Evolutionary conservation across 176 grass and related monocot genomes (phyloP), one percentile per base, ranked within the genome.

Genomic region (Eragrostis curvula): DNA sequence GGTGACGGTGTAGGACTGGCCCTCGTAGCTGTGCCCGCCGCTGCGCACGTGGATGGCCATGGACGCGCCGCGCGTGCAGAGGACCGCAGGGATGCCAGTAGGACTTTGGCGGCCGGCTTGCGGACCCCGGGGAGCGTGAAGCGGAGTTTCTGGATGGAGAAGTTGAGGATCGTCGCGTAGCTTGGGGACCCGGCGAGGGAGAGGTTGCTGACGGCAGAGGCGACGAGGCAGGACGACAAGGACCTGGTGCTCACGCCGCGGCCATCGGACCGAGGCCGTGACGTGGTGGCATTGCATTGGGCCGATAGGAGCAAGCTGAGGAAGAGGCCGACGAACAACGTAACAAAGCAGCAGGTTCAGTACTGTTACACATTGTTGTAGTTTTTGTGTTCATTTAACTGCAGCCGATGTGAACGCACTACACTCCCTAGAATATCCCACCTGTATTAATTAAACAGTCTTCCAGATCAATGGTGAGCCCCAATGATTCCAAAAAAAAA

Each of bases 1-100:
- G 17, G 15, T 47, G 44, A 73, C 46, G 42, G 83, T 83, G 88
- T 90, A 90, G 53, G 88, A 90, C 32, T 86, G 68, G 57, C 88
- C 88, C 57, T 83, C 83, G 15, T 82, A 86, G 73, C 86, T 83
- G 71, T 90, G 88, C 20, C 89, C 89, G 24, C 89, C 85, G 44
- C 89, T 87, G 63, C 89, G 50, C 9, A 87, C 64, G 51, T 75
- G 74, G 62, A 91, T 65, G 21, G 84, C 88, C 49, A 90, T 45
- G 20, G 45, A 78, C 28, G 24, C 59, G 10, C 47, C 9, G 51
- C 84, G 61, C 14, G 86, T 57, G 73, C 88, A 90, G 17, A 86
- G 59, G 52, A 87, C 23, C 39, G 79, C 21, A 12, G 44, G 15
- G 75, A 75, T 41, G 32, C 28, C 6, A 84, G 80, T 6, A 91